Base-by-base conservation (phyloP, 176 grass and related monocot species). In the Carex parvula region DNA sequence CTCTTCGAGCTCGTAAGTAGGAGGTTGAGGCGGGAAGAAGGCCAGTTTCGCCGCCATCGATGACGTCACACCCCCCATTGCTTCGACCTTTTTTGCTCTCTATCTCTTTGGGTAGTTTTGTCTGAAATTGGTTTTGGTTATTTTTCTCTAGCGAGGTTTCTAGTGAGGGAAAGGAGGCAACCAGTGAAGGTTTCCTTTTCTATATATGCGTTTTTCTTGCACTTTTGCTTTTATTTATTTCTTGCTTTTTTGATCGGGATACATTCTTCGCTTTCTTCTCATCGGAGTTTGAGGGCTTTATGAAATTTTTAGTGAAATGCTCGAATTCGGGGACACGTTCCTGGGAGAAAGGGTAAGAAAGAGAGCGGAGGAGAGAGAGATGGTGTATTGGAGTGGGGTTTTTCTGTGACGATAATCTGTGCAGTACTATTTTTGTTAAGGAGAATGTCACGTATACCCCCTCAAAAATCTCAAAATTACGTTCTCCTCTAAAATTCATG, bases 21-120 rank as follows among this genome's bases (percentile, higher is more conserved):
- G 88, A 85, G 94, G 94, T 48, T 89, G 70, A 42, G 94, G 94
- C 20, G 94, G 94, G 87, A 97, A 97, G 92, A 97, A 97, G 13
- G 94, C 94, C 75, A 97, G 84, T 90, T 97, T 97, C 77, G 94
- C 90, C 87, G 94, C 92, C 88, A 97, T 89, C 64, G 92, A 94
- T 67, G 94, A 97, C 57, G 94, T 94, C 79, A 97, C 94, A 29
- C 94, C 94, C 33, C 94, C 94, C 94, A 97, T 97, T 55, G 56
- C 82, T 77, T 41, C 14, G 17, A 74, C n/a, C 56, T 64, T 22
- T 14, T 58, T 22, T 48, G 32, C 15, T 48, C 39, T 56, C 46
- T 30, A 11, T 9, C 70, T 79, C 60, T 30, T 14, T 71, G 21
- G 18, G 35, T 12, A 63, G 44, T 21, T 63, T 16, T 46, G 9